Percentiles rank a stretch among this genome's conserved stretches.
phyloP scores from a whole-genome alignment of 257 asterid species.

The Solanum bulbocastanum region DNA sequence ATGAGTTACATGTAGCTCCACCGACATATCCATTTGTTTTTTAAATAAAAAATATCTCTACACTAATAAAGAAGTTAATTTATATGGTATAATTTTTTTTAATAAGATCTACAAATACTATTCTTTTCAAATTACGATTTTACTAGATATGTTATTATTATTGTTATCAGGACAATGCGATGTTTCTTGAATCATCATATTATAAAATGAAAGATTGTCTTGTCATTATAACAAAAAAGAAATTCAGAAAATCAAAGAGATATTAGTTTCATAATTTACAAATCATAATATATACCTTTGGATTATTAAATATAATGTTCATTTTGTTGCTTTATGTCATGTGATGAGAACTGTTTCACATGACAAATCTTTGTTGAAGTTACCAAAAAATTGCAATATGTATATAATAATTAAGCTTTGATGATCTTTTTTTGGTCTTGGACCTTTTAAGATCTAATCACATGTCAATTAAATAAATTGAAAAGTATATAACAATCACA shows the following conservation, averaged over 20 bases:
- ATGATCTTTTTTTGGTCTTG: neutral
- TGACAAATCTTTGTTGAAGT: neutral
- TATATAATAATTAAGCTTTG: neutral
- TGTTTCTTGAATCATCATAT: neutral
- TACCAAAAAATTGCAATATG: neutral
- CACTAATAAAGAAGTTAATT: neutral
- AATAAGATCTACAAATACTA: no score
- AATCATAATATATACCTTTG: neutral
- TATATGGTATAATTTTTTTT: neutral
- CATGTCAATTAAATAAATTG: neutral
- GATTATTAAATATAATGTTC: neutral
- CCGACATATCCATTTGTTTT: neutral
- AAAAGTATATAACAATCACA: neutral
- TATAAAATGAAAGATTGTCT: neutral
- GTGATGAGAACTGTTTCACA: neutral
- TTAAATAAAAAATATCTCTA: neutral
- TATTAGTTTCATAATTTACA: neutral
- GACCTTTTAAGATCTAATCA: neutral
- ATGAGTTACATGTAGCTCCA: neutral
- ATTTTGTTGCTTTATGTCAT: neutral
- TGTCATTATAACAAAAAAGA: neutral
- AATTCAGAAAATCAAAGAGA: neutral
- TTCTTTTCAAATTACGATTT: rapidly evolving
- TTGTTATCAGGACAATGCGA: neutral
- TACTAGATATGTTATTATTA: no score